Evolutionary conservation across 106 monocot genomes (phyloP).

Genomic region (Agapanthus africanus): DNA sequence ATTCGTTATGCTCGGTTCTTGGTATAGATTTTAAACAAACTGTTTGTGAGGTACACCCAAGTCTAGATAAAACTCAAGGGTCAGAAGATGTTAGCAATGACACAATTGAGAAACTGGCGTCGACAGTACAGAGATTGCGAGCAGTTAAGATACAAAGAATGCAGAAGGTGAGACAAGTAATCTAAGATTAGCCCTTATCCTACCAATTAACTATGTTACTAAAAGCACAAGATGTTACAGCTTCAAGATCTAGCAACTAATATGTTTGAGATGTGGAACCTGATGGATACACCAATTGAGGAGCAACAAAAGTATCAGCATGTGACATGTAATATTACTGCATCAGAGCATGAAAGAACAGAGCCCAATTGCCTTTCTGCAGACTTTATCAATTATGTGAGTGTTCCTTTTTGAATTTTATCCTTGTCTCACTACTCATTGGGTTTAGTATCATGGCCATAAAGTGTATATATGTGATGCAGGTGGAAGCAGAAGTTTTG

Average conservation of each 20-base stretch:
- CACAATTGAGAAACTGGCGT: conserved; percentile 38
- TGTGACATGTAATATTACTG: conserved; percentile 71
- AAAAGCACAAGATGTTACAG: conserved; percentile 23
- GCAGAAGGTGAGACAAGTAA: conserved; percentile 44
- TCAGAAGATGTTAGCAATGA: conserved; percentile 35
- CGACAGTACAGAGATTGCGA: conserved; percentile 35
- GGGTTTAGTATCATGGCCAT: neutral
- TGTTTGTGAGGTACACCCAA: conserved; percentile 31
- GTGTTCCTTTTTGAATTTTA: too few species aligned
- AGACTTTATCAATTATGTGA: conserved; percentile 48
- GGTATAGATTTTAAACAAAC: conserved; percentile 51
- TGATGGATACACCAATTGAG: conserved; percentile 78
- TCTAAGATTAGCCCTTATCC: neutral
- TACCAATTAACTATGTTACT: neutral
- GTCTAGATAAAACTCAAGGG: conserved; percentile 30
- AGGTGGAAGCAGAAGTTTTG: conserved; percentile 52
- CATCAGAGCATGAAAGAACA: conserved; percentile 64
- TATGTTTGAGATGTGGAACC: conserved; percentile 66
- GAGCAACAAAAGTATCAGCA: conserved; percentile 64
- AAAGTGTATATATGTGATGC: neutral
- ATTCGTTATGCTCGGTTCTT: conserved; percentile 44
- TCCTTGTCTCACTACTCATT: neutral
- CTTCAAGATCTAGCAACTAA: conserved; percentile 70
- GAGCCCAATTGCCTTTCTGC: conserved; percentile 49
- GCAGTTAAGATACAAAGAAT: conserved; percentile 60